Evolutionary conservation across 345 rosid genomes (phyloP).

Genomic region (Gossypium mustelinum): DNA sequence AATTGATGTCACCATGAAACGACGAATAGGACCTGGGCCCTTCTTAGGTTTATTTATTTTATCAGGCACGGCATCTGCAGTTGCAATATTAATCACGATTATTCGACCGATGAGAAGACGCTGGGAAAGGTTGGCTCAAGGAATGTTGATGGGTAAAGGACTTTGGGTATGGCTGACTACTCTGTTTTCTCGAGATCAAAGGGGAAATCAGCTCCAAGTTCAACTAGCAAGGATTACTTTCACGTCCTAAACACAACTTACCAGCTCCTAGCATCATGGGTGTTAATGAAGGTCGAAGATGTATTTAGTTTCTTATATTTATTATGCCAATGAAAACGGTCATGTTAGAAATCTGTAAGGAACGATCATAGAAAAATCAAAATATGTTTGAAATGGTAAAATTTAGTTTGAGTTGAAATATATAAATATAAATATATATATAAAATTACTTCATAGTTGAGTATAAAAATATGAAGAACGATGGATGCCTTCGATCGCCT

Average conservation of each 20-base stretch:
- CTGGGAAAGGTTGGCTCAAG: neutral
- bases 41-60: slow-evolving; percentile 18
- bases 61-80: slow-evolving; percentile 4
- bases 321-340: too few species aligned
- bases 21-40: slow-evolving; percentile 11
- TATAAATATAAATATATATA: too few species aligned
- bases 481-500: too few species aligned
- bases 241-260: neutral
- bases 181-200: neutral
- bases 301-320: too few species aligned
- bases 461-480: too few species aligned
- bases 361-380: too few species aligned
- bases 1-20: neutral
- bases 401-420: too few species aligned
- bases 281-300: neutral
- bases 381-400: too few species aligned
- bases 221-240: neutral
- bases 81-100: slow-evolving; percentile 6
- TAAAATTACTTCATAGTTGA: too few species aligned
- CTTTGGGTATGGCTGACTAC: slow-evolving; percentile 14
- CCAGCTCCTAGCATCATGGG: neutral
- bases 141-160: slow-evolving; percentile 8
- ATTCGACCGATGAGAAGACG: slow-evolving; percentile 2
- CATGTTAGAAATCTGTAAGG: too few species aligned
- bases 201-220: neutral